phyloP scores from a whole-genome alignment of 2,329 filamentous ascomycete species.

The Hymenoscyphus infarciens region DNA sequence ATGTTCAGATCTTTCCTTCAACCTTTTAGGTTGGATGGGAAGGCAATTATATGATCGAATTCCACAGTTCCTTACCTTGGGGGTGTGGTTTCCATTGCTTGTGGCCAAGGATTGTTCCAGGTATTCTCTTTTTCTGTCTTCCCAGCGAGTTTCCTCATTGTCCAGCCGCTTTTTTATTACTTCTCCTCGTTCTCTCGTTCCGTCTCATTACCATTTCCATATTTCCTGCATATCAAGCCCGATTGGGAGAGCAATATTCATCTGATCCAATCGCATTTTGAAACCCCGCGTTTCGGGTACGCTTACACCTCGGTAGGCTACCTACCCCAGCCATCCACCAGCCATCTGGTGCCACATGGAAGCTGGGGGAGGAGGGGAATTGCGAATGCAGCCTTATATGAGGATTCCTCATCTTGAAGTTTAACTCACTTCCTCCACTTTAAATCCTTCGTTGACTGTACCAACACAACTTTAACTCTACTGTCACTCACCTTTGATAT shows the following conservation, averaged over 20 bases:
- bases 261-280: background rate
- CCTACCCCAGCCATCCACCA: conserved; percentile 2
- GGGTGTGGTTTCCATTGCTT: too few species aligned
- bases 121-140: too few species aligned
- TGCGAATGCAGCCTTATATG: background rate
- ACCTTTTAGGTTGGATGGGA: too few species aligned
- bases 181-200: too few species aligned
- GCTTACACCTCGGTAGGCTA: background rate
- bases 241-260: background rate
- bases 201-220: too few species aligned
- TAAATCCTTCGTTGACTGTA: background rate
- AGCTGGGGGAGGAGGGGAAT: background rate
- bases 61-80: too few species aligned
- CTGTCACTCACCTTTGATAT: background rate
- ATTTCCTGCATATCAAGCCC: background rate
- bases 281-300: conserved; percentile 7
- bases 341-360: too few species aligned
- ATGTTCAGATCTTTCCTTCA: too few species aligned
- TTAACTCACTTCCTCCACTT: background rate
- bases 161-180: too few species aligned
- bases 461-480: background rate
- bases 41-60: too few species aligned
- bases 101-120: too few species aligned
- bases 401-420: background rate
- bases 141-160: too few species aligned